Evolutionary conservation across 1,284 basidiomycete species (phyloP).

Genomic region (Ganoderma resinaceum): DNA sequence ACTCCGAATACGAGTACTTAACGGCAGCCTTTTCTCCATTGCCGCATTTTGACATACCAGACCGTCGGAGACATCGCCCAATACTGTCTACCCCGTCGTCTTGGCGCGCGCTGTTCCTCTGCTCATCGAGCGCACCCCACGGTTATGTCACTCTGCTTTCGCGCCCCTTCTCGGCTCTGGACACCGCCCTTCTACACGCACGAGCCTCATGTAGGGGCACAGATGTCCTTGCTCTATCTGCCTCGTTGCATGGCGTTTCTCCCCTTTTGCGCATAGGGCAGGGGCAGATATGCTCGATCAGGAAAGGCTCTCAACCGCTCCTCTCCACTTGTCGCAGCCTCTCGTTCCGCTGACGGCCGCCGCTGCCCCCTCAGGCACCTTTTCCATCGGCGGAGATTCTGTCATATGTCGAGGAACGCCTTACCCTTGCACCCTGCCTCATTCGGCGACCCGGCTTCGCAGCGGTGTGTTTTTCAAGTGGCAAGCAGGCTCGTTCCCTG

Average conservation of each 20-base stretch:
- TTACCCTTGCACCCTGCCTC: background rate
- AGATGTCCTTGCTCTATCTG: background rate
- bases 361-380: background rate
- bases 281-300: background rate
- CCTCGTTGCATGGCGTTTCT: constrained; percentile 2
- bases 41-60: background rate
- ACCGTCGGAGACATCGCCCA: background rate
- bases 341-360: background rate
- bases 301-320: background rate
- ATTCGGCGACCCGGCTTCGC: background rate
- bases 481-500: background rate
- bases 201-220: background rate
- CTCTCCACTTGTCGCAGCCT: background rate
- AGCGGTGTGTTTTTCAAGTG: background rate
- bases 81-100: background rate
- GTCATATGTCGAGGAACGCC: background rate
- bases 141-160: background rate
- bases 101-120: background rate
- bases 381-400: constrained; percentile 1
- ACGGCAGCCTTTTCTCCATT: background rate
- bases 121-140: background rate
- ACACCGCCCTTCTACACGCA: background rate
- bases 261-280: background rate
- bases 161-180: background rate
- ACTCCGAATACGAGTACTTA: background rate